Percentiles rank a stretch among this genome's conserved stretches.
Conservation (phyloP, 2,329 filamentous ascomycete species). For the Neospermospora avenae region DNA sequence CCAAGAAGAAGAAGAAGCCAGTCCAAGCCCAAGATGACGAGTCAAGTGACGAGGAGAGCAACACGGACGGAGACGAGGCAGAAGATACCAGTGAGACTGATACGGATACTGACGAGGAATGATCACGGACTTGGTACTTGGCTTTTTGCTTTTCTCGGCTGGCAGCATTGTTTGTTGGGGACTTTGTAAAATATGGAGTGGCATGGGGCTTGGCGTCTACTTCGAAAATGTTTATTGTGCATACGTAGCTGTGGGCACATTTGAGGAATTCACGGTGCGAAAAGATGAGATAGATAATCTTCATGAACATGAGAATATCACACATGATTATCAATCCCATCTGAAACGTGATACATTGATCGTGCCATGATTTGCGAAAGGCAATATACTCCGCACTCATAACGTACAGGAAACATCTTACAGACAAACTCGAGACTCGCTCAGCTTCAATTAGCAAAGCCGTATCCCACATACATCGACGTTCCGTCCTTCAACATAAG, state of each 20-base stretch:
- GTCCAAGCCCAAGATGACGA: slow-evolving; percentile 45
- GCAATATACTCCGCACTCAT: background rate
- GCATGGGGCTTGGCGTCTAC: slow-evolving; percentile 22
- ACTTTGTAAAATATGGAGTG: slow-evolving; percentile 19
- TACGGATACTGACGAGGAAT: slow-evolving; percentile 53
- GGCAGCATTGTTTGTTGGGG: slow-evolving; percentile 7
- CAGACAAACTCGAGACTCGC: background rate
- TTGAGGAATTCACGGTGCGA: background rate
- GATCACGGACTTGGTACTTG: slow-evolving; percentile 6
- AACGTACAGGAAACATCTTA: background rate
- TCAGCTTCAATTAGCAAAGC: slow-evolving; percentile 51
- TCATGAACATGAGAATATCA: background rate
- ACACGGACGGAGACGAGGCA: slow-evolving; percentile 67
- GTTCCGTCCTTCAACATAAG: slow-evolving; percentile 63
- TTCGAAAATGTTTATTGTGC: slow-evolving; percentile 8
- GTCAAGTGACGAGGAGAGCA: slow-evolving; percentile 77
- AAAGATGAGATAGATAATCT: slow-evolving; percentile 1
- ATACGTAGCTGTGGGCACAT: background rate
- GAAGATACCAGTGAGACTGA: slow-evolving; percentile 66
- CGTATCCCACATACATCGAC: slow-evolving; percentile 71
- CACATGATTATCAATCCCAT: background rate
- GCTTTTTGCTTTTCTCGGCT: slow-evolving; percentile 10
- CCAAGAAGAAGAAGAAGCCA: slow-evolving; percentile 56
- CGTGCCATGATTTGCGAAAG: background rate
- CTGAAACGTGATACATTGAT: background rate